Percentiles rank a stretch among this genome's conserved stretches.
These are phyloP conservation scores for Wallacemonas sp. DNA, from an alignment of 208 protist genomes.

Conservation along the genomic window DNA sequence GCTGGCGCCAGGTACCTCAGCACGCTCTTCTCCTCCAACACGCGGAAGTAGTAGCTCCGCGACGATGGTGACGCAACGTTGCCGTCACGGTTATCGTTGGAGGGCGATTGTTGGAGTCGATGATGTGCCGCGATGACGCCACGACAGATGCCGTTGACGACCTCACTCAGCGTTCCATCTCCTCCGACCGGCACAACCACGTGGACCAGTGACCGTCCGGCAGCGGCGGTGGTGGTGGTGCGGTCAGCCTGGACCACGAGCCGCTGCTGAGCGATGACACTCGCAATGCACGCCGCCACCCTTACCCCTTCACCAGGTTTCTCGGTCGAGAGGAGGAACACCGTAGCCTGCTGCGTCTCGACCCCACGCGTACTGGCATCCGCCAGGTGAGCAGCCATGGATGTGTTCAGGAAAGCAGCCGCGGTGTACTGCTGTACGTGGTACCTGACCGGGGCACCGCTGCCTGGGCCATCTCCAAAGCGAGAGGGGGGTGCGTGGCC, in stretches of 20 bases:
- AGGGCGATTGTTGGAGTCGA: background rate
- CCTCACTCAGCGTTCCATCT: slow-evolving; percentile 81
- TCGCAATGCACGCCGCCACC: background rate
- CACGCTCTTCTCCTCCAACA: slow-evolving; percentile 45
- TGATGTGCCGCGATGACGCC: slow-evolving; percentile 39
- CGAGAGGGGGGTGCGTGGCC: too few species aligned
- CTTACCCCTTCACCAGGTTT: background rate
- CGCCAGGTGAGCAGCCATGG: background rate
- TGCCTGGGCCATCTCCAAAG: background rate
- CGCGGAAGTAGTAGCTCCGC: slow-evolving; percentile 26
- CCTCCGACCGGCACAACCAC: slow-evolving; percentile 66
- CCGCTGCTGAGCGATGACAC: background rate
- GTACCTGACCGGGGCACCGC: background rate
- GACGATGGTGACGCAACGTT: background rate
- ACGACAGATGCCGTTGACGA: slow-evolving; percentile 66
- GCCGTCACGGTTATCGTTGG: background rate
- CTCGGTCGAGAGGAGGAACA: slow-evolving; percentile 7
- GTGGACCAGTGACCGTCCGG: slow-evolving; percentile 5
- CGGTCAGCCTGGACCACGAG: too few species aligned
- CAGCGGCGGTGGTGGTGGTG: background rate
- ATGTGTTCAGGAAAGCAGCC: background rate
- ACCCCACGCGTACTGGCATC: background rate
- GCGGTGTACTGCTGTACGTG: background rate
- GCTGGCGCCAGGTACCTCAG: slow-evolving; percentile 60
- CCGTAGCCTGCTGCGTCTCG: background rate